A percentile compares a stretch with the other conserved stretches of the same genome.
These are phyloP conservation scores for Amphicarpaea edgeworthii DNA, from an alignment of 306 rosid genomes.

Conservation along the genomic window DNA sequence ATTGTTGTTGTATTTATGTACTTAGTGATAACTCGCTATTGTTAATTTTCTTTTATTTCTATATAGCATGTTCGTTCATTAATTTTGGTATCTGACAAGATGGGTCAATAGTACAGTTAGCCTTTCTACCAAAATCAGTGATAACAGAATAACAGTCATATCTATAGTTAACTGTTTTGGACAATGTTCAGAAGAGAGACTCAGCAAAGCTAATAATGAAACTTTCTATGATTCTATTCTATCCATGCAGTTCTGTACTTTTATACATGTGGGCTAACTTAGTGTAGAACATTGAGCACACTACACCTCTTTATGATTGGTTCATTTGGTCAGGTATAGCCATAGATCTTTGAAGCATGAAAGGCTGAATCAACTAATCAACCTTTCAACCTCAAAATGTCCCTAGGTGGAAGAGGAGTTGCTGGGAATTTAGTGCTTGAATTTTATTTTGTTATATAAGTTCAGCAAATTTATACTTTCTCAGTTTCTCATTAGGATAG, in stretches of 20 bases:
- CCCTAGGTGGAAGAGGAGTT: neutral
- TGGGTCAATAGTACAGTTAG: neutral
- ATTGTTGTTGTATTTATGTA: too few species aligned
- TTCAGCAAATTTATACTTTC: neutral
- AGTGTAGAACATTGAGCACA: neutral
- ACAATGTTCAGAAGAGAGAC: constrained; percentile 13
- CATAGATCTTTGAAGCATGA: neutral
- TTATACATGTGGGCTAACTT: neutral
- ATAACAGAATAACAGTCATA: constrained; percentile 5
- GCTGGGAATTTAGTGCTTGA: neutral
- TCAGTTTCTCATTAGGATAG: neutral
- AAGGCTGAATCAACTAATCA: neutral
- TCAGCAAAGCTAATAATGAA: neutral
- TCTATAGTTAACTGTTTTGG: neutral
- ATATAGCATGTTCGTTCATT: neutral
- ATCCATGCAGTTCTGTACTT: constrained; percentile 18
- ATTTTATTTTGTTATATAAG: neutral
- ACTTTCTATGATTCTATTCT: neutral
- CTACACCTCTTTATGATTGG: neutral
- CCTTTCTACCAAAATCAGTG: neutral
- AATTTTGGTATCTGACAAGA: neutral
- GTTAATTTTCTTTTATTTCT: neutral
- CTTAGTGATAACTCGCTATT: neutral
- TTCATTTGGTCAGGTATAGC: neutral
- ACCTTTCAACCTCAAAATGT: neutral